Evolutionary conservation across 768 basidiomycete species (phyloP), one percentile per base, ranked within the genome.

Genomic region (Lepiota venenata): DNA sequence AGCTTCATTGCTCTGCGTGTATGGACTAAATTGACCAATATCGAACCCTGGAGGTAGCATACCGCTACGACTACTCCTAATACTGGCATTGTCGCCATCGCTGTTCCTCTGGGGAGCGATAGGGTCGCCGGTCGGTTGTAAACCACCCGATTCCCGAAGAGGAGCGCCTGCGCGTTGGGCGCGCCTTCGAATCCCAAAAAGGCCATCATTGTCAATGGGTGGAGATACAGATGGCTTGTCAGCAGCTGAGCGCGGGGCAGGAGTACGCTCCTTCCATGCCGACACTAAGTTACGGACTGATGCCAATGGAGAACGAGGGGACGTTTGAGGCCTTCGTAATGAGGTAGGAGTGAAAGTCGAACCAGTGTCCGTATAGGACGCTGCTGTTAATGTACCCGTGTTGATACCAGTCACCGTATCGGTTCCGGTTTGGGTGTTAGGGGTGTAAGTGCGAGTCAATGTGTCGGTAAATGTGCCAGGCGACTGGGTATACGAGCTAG

Each of bases 241-340:
- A n/a, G 65, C 68, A 5, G 77, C 66, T 8, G 46, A 5, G 12
- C 46, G 53, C 12, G 53, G 37, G 9, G 75, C 72, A 0, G 88
- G 85, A 0, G 86, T 85, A 16, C 86, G 80, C 56, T 89, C 87
- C 64, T 90, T 91, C 88, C 90, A 93, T 7, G 85, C 74, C 0
- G 83, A 80, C 6, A 93, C 85, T 37, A 91, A 82, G 58, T 91
- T 91, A 29, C 87, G 80, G 20, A 93, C 85, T 3, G 85, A 88
- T 0, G 83, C 76, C 22, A 89, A 71, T 1, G 89, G 87, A 3
- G 85, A 87, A 8, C 86, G 80, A 3, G 88, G 86, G 3, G 85
- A 83, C 0, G 74, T 74, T 52, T 86, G 81, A 2, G 84, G 83
- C 39, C 85, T 78, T 37, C 84, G 83, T 15, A 88, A 69, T 10